A percentile compares a stretch with the other conserved stretches of the same genome.
Evolutionary conservation across 1,139 yeast genomes (phyloP).

Genomic region (Protomyces lactucae-debilis): DNA sequence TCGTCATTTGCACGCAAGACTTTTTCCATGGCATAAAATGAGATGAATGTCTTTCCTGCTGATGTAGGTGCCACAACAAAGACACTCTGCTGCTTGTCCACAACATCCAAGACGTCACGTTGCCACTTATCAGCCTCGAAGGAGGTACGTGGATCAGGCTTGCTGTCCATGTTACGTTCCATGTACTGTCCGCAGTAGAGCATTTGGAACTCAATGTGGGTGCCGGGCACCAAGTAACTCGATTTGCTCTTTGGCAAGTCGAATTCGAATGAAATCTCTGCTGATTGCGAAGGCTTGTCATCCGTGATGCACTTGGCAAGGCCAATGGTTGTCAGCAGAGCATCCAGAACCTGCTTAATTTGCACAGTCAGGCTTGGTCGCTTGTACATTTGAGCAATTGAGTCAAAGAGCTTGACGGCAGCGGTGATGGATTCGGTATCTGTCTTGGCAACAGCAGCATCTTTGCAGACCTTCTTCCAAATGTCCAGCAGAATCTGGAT

Average conservation of each 20-base stretch:
- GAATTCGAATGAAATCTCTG: constrained; percentile 23
- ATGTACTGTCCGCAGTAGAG: constrained; percentile 28
- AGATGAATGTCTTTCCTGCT: constrained; percentile 29
- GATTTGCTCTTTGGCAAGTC: constrained; percentile 27
- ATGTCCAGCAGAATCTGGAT: constrained; percentile 26
- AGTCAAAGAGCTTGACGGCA: constrained; percentile 26
- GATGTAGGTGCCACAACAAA: constrained; percentile 30
- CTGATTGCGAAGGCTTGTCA: constrained; percentile 8
- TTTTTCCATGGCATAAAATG: constrained; percentile 29
- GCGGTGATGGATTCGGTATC: constrained; percentile 16
- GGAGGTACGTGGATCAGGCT: constrained; percentile 27
- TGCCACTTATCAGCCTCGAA: constrained; percentile 30
- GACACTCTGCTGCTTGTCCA: constrained; percentile 26
- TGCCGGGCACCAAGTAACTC: constrained; percentile 21
- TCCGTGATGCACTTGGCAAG: constrained; percentile 20
- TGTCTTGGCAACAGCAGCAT: constrained; percentile 18
- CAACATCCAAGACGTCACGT: constrained; percentile 27
- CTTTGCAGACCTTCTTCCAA: constrained; percentile 28
- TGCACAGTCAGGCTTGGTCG: constrained; percentile 20
- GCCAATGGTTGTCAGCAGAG: constrained; percentile 21
- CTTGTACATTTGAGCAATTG: constrained; percentile 18
- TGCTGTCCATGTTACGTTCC: constrained; percentile 29
- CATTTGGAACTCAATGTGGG: constrained; percentile 26
- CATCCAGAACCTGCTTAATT: constrained; percentile 23
- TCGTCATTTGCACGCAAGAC: constrained; percentile 28